Percentiles rank a stretch among this genome's conserved stretches.
Conservation (phyloP, 2,329 filamentous ascomycete genomes). For the Gaeumannomyces tritici region DNA sequence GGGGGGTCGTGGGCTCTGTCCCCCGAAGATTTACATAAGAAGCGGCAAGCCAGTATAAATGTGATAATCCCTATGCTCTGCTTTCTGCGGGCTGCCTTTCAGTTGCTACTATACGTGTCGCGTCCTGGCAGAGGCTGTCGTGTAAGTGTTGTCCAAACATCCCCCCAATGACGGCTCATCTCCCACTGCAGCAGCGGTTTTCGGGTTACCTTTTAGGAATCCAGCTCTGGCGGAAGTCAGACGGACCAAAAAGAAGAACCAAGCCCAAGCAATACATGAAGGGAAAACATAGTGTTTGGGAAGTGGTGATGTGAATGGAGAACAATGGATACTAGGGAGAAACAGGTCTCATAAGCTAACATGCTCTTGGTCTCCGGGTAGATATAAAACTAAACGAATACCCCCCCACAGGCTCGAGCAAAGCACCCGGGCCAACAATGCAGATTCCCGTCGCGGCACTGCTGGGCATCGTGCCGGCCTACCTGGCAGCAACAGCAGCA, state of each 20-base stretch:
- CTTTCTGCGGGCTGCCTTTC: neutral
- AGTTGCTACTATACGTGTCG: neutral
- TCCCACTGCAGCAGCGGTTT: too few relatives aligned
- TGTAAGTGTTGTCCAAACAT: neutral
- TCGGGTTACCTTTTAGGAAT: too few relatives aligned
- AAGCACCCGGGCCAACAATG: neutral
- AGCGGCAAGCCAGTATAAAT: neutral
- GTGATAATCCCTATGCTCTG: too few relatives aligned
- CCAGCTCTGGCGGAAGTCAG: neutral
- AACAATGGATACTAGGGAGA: neutral
- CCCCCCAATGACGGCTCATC: neutral
- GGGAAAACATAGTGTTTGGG: neutral
- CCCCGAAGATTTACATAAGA: neutral
- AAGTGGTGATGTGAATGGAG: too few relatives aligned
- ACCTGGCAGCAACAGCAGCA: neutral
- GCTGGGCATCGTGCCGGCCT: conserved; percentile 2
- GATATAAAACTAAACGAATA: neutral
- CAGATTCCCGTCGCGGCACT: neutral
- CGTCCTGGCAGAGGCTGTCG: neutral
- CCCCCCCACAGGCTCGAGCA: too few relatives aligned
- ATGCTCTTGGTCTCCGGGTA: neutral
- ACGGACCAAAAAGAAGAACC: neutral
- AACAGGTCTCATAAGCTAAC: neutral
- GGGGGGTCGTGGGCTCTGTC: neutral
- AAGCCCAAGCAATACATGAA: neutral